A percentile compares a stretch with the other conserved stretches of the same genome.
These are phyloP conservation scores for Guyanaporus albipodus DNA, from an alignment of 768 basidiomycete genomes.

Conservation along the genomic window DNA sequence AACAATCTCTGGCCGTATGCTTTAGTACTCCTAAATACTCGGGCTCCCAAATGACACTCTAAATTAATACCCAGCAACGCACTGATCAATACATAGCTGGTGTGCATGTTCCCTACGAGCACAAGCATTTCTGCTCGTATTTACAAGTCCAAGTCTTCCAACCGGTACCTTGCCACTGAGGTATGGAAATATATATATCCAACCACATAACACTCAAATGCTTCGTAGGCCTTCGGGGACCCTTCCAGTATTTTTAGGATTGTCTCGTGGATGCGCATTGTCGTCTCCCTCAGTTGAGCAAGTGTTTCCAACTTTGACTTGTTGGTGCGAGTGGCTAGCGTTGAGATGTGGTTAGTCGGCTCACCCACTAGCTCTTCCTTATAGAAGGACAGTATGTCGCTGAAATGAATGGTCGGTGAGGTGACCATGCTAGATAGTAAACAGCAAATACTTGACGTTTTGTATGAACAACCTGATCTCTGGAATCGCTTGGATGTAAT, in stretches of 20 bases:
- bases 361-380: conserved; percentile 39
- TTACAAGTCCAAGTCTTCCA: conserved; percentile 21
- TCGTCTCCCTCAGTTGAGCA: conserved; percentile 22
- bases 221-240: conserved; percentile 17
- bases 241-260: conserved; percentile 24
- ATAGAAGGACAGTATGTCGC: conserved; percentile 41
- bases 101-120: background rate
- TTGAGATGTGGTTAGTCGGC: conserved; percentile 34
- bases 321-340: conserved; percentile 23
- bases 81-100: background rate
- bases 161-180: conserved; percentile 21
- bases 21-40: too few species aligned
- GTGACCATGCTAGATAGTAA: background rate
- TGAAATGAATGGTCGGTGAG: conserved; percentile 7
- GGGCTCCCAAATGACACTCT: too few species aligned
- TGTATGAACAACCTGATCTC: conserved; percentile 35
- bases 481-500: conserved; percentile 38
- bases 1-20: too few species aligned
- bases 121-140: background rate
- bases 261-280: conserved; percentile 21
- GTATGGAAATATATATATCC: conserved; percentile 32
- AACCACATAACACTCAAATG: conserved; percentile 13
- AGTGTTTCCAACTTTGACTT: conserved; percentile 29
- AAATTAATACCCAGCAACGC: too few species aligned
- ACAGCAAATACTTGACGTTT: conserved; percentile 34